These are phyloP conservation scores for Monilinia fructicola DNA, from an alignment of 2,329 filamentous ascomycete species.

Conservation along the genomic window DNA sequence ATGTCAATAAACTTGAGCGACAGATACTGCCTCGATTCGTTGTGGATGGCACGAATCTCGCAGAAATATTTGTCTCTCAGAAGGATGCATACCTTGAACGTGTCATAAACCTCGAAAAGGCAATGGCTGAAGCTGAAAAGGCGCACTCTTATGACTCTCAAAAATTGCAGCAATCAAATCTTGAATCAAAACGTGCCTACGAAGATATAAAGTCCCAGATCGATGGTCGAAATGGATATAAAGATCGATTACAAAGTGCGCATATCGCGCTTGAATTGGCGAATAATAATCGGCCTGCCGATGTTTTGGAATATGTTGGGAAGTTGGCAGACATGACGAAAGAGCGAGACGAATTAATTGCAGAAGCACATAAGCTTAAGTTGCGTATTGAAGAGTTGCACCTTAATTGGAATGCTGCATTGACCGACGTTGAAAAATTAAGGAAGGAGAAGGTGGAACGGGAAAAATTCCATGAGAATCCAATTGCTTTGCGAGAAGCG, in stretches of 20 bases:
- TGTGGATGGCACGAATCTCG: constrained; percentile 12
- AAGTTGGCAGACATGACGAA: neutral
- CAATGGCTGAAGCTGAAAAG: neutral
- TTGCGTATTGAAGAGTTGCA: neutral
- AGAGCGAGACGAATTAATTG: constrained; percentile 3
- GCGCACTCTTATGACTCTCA: neutral
- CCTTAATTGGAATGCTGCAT: neutral
- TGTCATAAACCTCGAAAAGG: neutral
- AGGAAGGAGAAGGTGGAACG: neutral
- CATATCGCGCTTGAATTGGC: constrained; percentile 18
- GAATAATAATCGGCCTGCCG: neutral
- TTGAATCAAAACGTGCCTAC: neutral
- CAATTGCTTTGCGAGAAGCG: constrained; percentile 1
- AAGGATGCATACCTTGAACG: constrained; percentile 14
- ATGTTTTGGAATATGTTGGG: neutral
- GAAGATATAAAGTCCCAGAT: constrained; percentile 3
- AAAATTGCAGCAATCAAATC: neutral
- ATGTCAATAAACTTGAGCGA: constrained; percentile 9
- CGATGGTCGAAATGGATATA: constrained; percentile 12
- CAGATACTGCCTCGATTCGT: neutral
- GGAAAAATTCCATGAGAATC: neutral
- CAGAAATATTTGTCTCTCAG: neutral
- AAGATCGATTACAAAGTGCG: constrained; percentile 5
- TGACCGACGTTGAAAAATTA: neutral
- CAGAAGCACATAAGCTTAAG: neutral